These are phyloP conservation scores for Suhomyces guaymorum DNA, from an alignment of 1,139 yeast species.

Conservation along the genomic window DNA sequence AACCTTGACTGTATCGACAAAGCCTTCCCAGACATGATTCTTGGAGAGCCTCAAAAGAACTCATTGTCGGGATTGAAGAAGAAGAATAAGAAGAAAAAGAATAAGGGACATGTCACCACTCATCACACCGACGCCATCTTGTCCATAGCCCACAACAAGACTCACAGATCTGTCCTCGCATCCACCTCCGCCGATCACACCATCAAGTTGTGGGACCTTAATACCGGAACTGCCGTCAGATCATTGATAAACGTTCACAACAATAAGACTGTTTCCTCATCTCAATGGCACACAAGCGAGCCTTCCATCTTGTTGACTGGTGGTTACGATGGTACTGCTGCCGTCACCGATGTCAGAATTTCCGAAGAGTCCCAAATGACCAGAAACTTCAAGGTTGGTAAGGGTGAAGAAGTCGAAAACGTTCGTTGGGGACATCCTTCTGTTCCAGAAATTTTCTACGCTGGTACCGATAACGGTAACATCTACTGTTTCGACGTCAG, in stretches of 20 bases:
- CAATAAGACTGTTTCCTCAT: slow-evolving; percentile 77
- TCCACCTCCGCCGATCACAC: slow-evolving; percentile 96
- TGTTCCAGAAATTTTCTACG: slow-evolving; percentile 68
- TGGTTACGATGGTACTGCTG: slow-evolving; percentile 85
- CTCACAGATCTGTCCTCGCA: slow-evolving; percentile 82
- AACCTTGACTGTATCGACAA: slow-evolving; percentile 89
- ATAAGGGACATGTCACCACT: slow-evolving; percentile 57
- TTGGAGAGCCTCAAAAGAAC: slow-evolving; percentile 72
- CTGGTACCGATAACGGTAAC: slow-evolving; percentile 91
- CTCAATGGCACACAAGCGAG: slow-evolving; percentile 80
- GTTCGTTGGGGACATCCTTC: slow-evolving; percentile 63
- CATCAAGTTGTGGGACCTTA: slow-evolving; percentile 92
- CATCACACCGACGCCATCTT: slow-evolving; percentile 95
- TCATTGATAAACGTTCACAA: slow-evolving; percentile 60
- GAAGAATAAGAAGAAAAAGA: slow-evolving; percentile 50
- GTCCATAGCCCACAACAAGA: slow-evolving; percentile 78
- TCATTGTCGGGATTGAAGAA: slow-evolving; percentile 42
- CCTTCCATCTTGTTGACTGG: slow-evolving; percentile 86
- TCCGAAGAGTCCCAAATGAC: slow-evolving; percentile 61
- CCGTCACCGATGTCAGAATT: slow-evolving; percentile 81
- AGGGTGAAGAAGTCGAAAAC: slow-evolving; percentile 80
- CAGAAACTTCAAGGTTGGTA: slow-evolving; percentile 60
- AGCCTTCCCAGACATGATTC: slow-evolving; percentile 90
- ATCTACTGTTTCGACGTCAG: slow-evolving; percentile 88
- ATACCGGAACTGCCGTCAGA: slow-evolving; percentile 71